Evolutionary conservation across 305 asterid species (phyloP).

Genomic region (Fraxinus sp.): DNA sequence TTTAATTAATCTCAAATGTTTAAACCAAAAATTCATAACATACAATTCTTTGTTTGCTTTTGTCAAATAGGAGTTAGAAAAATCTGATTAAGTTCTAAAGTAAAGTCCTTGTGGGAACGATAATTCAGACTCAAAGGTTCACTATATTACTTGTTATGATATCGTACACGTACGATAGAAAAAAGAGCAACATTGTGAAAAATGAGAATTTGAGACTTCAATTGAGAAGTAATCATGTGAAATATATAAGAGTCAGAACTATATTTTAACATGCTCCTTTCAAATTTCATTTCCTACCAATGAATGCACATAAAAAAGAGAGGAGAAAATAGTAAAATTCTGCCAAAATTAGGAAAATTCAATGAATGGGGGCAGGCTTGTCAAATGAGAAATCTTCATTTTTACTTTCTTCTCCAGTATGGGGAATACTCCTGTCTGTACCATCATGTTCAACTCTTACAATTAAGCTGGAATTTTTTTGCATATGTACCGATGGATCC

Average conservation of each 20-base stretch:
- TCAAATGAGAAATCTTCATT: slow-evolving; percentile 64
- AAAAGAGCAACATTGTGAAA: neutral
- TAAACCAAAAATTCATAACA: no score
- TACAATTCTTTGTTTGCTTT: no score
- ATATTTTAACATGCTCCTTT: neutral
- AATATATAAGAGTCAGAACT: neutral
- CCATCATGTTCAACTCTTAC: slow-evolving; percentile 30
- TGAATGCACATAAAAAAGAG: neutral
- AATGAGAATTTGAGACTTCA: neutral
- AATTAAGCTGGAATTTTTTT: slow-evolving; percentile 42
- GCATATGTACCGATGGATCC: slow-evolving; percentile 50
- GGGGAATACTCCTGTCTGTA: slow-evolving; percentile 21
- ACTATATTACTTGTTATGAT: no score
- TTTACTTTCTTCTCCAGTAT: slow-evolving; percentile 28
- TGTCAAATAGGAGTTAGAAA: no score
- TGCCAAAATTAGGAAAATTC: slow-evolving; percentile 2
- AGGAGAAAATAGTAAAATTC: neutral
- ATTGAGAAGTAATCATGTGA: neutral
- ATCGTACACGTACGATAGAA: no score
- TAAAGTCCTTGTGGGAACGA: no score
- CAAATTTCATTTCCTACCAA: neutral
- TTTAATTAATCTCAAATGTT: no score
- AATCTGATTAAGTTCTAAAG: no score
- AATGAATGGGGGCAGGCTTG: slow-evolving; percentile 45
- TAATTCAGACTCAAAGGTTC: no score